A percentile compares a stretch with the other conserved stretches of the same genome.
Evolutionary conservation across 305 asterid genomes (phyloP).

Genomic region (Solanum aculeatissimum): DNA sequence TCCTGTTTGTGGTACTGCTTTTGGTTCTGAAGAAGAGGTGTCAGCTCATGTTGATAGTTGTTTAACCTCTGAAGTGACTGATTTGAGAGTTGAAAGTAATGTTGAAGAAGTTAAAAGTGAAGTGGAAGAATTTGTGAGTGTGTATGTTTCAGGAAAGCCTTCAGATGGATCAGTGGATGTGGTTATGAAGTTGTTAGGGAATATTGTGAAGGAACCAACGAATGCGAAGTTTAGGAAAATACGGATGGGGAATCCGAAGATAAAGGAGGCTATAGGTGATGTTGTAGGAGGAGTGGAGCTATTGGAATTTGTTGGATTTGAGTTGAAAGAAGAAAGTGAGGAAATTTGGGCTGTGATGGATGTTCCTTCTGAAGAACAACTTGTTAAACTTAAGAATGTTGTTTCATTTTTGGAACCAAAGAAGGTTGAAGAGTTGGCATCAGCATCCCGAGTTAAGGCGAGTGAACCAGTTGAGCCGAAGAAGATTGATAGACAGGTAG

Average conservation of each 20-base stretch:
- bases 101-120: conserved; percentile 10
- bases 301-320: conserved; percentile 69
- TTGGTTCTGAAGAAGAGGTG: conserved; percentile 65
- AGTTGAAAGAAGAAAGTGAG: conserved; percentile 60
- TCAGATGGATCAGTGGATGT: conserved; percentile 57
- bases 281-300: conserved; percentile 76
- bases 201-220: conserved; percentile 62
- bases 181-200: conserved; percentile 49
- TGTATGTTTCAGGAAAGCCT: conserved; percentile 43
- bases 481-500: conserved; percentile 79
- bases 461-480: conserved; percentile 25
- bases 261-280: conserved; percentile 76
- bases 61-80: conserved; percentile 21
- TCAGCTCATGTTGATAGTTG: conserved; percentile 64
- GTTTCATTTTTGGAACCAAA: conserved; percentile 45
- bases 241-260: conserved; percentile 82
- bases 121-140: conserved; percentile 42
- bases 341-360: conserved; percentile 91
- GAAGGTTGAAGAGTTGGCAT: conserved; percentile 26
- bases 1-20: conserved; percentile 67
- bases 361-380: conserved; percentile 34
- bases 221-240: conserved; percentile 83
- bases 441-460: conserved; percentile 17
- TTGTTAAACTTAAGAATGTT: conserved; percentile 38
- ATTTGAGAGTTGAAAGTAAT: conserved; percentile 3